Percentiles rank a stretch among this genome's conserved stretches.
Conservation (phyloP, 306 rosid genomes). For the Gastrolobium villosum region DNA sequence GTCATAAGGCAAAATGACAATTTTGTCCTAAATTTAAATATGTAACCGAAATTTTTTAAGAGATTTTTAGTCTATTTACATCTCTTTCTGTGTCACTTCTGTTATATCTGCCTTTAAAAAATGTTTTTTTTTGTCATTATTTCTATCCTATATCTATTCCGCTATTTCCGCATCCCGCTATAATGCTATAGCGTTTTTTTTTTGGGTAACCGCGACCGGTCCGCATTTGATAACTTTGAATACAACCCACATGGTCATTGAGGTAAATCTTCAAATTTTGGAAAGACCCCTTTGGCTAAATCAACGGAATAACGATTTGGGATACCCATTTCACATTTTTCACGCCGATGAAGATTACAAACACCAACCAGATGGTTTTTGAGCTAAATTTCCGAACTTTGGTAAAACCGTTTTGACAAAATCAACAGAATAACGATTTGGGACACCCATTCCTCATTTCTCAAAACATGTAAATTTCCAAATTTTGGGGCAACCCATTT, state of each 20-base stretch:
- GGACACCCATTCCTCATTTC: not conserved
- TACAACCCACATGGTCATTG: slow-evolving; percentile 24
- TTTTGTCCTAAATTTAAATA: no score
- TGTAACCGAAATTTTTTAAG: no score
- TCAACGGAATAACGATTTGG: not conserved
- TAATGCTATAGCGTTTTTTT: no score
- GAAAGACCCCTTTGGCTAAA: slow-evolving; percentile 16
- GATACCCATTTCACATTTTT: not conserved
- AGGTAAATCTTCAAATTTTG: slow-evolving; percentile 39
- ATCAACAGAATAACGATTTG: slow-evolving; percentile 8
- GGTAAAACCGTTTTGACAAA: not conserved
- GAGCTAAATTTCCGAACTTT: not conserved
- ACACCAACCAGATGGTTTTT: not conserved
- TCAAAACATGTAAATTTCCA: not conserved
- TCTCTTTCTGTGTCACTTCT: no score
- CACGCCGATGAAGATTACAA: not conserved
- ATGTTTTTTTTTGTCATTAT: no score
- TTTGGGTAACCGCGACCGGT: no score
- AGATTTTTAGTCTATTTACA: no score
- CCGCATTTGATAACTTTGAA: no score
- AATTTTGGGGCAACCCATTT: slow-evolving; percentile 15
- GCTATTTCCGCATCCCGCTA: no score
- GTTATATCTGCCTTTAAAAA: no score
- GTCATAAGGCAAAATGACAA: no score
- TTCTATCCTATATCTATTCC: no score